These are phyloP conservation scores for Arxiozyma slooffiae DNA, from an alignment of 1,139 yeast species.

Conservation along the genomic window DNA sequence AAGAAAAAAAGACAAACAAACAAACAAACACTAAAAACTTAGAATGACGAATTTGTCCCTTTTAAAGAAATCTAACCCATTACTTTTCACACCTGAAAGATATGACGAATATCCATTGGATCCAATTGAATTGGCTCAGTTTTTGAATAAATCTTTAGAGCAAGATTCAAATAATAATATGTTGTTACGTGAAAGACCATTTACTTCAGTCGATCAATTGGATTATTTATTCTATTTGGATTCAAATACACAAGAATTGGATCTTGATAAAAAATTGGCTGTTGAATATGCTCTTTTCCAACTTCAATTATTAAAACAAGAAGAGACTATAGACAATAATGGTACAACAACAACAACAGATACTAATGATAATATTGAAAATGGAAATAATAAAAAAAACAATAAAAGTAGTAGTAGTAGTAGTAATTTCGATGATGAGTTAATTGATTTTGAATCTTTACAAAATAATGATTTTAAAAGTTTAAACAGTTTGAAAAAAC, in stretches of 20 bases:
- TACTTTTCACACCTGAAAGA: conserved; percentile 18
- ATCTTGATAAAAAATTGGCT: conserved; percentile 22
- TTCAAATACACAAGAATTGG: conserved; percentile 15
- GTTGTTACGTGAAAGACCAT: conserved; percentile 5
- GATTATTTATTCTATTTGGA: conserved; percentile 18
- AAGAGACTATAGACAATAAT: conserved; percentile 1
- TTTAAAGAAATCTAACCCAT: conserved; percentile 21
- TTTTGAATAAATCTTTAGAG: conserved; percentile 13
- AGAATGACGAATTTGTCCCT: conserved; percentile 10
- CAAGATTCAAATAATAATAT: conserved; percentile 2
- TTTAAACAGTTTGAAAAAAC: conserved; percentile 14
- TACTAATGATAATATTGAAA: no score
- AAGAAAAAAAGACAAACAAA: no score
- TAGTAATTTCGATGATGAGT: background rate
- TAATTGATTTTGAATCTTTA: conserved; percentile 11
- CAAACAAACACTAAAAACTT: no score
- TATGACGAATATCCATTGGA: conserved; percentile 25
- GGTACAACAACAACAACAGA: background rate
- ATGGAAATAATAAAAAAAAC: no score
- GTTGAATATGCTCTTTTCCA: conserved; percentile 25
- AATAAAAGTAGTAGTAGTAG: background rate
- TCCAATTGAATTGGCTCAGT: conserved; percentile 22
- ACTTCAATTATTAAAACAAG: conserved; percentile 11
- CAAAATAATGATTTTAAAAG: conserved; percentile 10
- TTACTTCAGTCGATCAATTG: conserved; percentile 19